Percentiles rank a stretch among this genome's conserved stretches.
These are phyloP conservation scores for Blastobotrys ciferrii DNA, from an alignment of 1,139 yeast species.

Conservation along the genomic window DNA sequence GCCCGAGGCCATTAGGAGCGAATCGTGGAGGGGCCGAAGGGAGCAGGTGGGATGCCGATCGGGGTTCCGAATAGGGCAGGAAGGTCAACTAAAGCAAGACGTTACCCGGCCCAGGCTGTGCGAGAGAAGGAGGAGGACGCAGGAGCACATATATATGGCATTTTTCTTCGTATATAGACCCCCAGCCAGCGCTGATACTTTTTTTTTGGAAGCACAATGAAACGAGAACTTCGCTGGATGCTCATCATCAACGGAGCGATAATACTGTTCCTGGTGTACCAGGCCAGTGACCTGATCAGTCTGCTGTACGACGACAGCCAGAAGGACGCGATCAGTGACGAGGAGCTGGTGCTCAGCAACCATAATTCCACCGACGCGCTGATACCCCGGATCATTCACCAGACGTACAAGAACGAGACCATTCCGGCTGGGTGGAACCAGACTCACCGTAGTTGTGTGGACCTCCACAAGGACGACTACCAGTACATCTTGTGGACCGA, in stretches of 20 bases:
- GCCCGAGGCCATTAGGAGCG: too few relatives aligned
- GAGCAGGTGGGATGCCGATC: too few relatives aligned
- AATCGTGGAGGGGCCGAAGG: too few relatives aligned
- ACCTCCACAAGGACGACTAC: slow-evolving; percentile 74
- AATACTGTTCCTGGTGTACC: slow-evolving; percentile 56
- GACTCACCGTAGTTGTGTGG: slow-evolving; percentile 74
- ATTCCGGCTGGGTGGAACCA: slow-evolving; percentile 80
- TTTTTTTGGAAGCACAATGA: slow-evolving; percentile 22
- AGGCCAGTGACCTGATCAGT: slow-evolving; percentile 72
- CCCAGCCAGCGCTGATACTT: too few relatives aligned
- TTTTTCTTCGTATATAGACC: background rate
- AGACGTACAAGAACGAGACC: slow-evolving; percentile 76
- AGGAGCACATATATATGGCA: slow-evolving; percentile 8
- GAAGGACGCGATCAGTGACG: slow-evolving; percentile 12
- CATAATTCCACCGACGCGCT: background rate
- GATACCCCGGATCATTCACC: slow-evolving; percentile 90
- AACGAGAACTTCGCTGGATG: slow-evolving; percentile 30
- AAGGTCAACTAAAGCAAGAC: too few relatives aligned
- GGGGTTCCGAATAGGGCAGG: too few relatives aligned
- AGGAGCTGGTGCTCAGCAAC: slow-evolving; percentile 9
- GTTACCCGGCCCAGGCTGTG: slow-evolving; percentile 8
- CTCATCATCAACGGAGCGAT: slow-evolving; percentile 37
- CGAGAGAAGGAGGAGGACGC: too few relatives aligned
- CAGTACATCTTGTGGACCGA: slow-evolving; percentile 88
- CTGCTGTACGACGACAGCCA: slow-evolving; percentile 53